These are phyloP conservation scores for Theobroma grandiflorum DNA, from an alignment of 441 rosid genomes.

Conservation along the genomic window DNA sequence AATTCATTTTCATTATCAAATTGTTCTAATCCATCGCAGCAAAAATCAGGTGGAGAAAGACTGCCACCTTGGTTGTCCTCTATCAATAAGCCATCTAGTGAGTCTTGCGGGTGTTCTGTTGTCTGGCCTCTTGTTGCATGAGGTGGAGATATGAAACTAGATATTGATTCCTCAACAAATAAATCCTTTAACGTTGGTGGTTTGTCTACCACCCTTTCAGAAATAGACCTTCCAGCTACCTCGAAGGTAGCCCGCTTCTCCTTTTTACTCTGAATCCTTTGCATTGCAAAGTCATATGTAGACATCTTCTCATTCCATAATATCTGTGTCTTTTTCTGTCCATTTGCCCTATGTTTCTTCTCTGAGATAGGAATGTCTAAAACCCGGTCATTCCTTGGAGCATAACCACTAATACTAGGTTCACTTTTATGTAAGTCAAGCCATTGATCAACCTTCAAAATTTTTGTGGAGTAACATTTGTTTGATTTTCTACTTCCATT, in stretches of 20 bases:
- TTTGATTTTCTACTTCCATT: slow-evolving; percentile 28
- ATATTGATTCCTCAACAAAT: slow-evolving; percentile 44
- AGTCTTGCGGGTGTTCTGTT: slow-evolving; percentile 27
- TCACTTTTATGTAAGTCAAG: slow-evolving; percentile 47
- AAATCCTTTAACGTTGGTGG: slow-evolving; percentile 49
- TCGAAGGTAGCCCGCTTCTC: slow-evolving; percentile 31
- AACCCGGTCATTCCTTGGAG: slow-evolving; percentile 39
- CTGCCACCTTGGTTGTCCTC: slow-evolving; percentile 29
- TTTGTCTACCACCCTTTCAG: slow-evolving; percentile 37
- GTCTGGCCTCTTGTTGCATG: slow-evolving; percentile 35
- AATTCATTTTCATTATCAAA: slow-evolving; percentile 32
- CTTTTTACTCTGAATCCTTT: slow-evolving; percentile 27
- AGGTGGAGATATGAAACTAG: slow-evolving; percentile 33
- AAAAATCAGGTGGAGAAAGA: slow-evolving; percentile 29
- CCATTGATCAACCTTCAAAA: slow-evolving; percentile 56
- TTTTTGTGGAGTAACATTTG: slow-evolving; percentile 31
- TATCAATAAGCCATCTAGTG: slow-evolving; percentile 17
- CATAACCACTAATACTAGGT: slow-evolving; percentile 26
- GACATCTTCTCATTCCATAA: slow-evolving; percentile 11
- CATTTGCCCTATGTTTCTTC: slow-evolving; percentile 27
- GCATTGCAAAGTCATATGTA: slow-evolving; percentile 13
- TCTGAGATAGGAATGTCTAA: slow-evolving; percentile 39
- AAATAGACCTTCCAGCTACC: slow-evolving; percentile 32
- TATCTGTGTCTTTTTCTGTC: slow-evolving; percentile 27
- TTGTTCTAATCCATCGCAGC: slow-evolving; percentile 30